Percentiles rank a stretch among this genome's conserved stretches.
Conservation (phyloP, 805 yeast species). For the Metschnikowia continentalis region DNA sequence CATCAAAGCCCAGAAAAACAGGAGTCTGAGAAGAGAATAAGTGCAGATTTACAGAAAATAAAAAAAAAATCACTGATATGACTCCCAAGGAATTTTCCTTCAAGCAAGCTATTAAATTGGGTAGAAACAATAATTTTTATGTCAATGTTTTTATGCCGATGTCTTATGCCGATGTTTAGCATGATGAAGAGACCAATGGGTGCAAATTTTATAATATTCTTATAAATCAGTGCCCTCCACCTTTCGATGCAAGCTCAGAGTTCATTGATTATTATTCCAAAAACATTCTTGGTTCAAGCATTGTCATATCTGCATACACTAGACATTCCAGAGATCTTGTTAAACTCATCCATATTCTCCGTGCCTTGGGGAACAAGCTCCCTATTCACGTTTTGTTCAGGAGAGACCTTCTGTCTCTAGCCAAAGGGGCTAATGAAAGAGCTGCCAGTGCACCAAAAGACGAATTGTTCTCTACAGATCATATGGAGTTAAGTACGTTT, state of each 20-base stretch:
- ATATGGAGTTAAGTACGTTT: constrained; percentile 12
- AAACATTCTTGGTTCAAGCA: constrained; percentile 43
- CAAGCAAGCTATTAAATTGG: too few species aligned
- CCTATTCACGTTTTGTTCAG: constrained; percentile 43
- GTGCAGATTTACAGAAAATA: too few species aligned
- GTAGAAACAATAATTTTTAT: too few species aligned
- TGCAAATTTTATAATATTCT: too few species aligned
- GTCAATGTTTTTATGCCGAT: too few species aligned
- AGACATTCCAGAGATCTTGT: constrained; percentile 42
- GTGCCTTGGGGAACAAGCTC: constrained; percentile 45
- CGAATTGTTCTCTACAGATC: constrained; percentile 18
- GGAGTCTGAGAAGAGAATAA: too few species aligned
- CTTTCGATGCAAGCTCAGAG: constrained; percentile 3
- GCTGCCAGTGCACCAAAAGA: constrained; percentile 14
- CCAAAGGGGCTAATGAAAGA: constrained; percentile 19
- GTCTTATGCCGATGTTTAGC: too few species aligned
- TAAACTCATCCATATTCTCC: constrained; percentile 45
- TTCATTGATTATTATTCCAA: constrained; percentile 13
- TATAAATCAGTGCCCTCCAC: not conserved
- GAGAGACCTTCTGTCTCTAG: constrained; percentile 26
- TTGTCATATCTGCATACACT: constrained; percentile 50
- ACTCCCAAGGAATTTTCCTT: too few species aligned
- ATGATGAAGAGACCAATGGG: too few species aligned
- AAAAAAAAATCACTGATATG: too few species aligned
- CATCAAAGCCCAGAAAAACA: too few species aligned